Conservation (phyloP, 305 asterid genomes). For the Fraxinus xanthoxyloides region DNA sequence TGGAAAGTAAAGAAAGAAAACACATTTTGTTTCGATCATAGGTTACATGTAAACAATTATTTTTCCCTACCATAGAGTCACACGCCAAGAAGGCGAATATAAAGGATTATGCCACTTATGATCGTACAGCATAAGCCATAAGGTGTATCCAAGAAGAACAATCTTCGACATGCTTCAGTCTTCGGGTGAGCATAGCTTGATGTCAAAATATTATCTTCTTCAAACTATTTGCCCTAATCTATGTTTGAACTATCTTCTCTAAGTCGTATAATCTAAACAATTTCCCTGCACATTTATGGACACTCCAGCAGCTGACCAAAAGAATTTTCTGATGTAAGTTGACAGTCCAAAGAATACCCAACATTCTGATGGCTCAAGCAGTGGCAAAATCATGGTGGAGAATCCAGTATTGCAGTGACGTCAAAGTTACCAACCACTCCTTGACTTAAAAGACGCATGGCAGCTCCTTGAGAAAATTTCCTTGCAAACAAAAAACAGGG, state of each 20-base stretch:
- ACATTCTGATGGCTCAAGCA: neutral
- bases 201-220: slow-evolving; percentile 17
- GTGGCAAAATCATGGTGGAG: slow-evolving; percentile 34
- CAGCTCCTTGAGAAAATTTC: slow-evolving; percentile 89
- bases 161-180: neutral
- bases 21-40: too few relatives aligned
- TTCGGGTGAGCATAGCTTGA: neutral
- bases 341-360: neutral
- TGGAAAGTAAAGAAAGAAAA: too few relatives aligned
- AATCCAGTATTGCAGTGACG: slow-evolving; percentile 37
- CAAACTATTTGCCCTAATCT: slow-evolving; percentile 21
- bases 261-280: slow-evolving; percentile 6
- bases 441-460: slow-evolving; percentile 82
- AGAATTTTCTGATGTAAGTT: neutral
- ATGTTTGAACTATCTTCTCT: slow-evolving; percentile 10
- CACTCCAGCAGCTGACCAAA: slow-evolving; percentile 6
- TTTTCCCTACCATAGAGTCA: neutral
- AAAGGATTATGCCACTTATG: neutral
- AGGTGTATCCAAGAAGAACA: neutral
- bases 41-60: neutral
- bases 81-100: neutral
- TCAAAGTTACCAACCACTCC: slow-evolving; percentile 61
- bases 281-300: slow-evolving; percentile 14
- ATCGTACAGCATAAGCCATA: neutral
- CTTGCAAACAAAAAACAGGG: slow-evolving; percentile 83